phyloP scores from a whole-genome alignment of 1,139 yeast species.

The Hanseniaspora uvarum region DNA sequence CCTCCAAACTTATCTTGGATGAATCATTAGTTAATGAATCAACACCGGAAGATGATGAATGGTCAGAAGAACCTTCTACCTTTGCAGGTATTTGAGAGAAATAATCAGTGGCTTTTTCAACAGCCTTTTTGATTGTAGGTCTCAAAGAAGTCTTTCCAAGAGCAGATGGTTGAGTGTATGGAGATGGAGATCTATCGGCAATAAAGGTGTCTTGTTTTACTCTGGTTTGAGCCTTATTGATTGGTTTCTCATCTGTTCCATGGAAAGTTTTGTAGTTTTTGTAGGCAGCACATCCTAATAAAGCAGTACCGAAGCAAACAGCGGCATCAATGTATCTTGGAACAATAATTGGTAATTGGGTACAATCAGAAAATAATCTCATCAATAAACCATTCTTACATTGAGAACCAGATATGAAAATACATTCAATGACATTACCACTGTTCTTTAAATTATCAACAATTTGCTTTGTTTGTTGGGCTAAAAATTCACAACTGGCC shows the following conservation, averaged over 20 bases:
- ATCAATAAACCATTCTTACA: slow-evolving; percentile 83
- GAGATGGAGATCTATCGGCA: slow-evolving; percentile 38
- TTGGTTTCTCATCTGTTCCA: background rate
- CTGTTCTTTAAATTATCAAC: slow-evolving; percentile 69
- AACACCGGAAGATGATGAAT: slow-evolving; percentile 33
- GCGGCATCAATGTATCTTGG: slow-evolving; percentile 95
- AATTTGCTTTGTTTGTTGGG: slow-evolving; percentile 93
- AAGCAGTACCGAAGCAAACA: slow-evolving; percentile 89
- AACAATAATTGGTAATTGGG: slow-evolving; percentile 82
- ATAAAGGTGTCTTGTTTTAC: slow-evolving; percentile 17
- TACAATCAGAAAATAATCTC: slow-evolving; percentile 83
- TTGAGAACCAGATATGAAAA: slow-evolving; percentile 94
- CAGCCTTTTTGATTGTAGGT: slow-evolving; percentile 37
- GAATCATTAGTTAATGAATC: slow-evolving; percentile 36
- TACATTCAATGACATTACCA: slow-evolving; percentile 67
- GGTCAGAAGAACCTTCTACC: slow-evolving; percentile 21
- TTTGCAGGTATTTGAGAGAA: background rate
- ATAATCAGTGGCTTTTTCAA: slow-evolving; percentile 21
- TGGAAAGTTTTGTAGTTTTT: slow-evolving; percentile 21
- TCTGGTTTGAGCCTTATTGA: slow-evolving; percentile 11
- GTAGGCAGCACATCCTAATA: slow-evolving; percentile 81
- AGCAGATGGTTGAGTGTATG: slow-evolving; percentile 67
- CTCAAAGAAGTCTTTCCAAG: slow-evolving; percentile 51
- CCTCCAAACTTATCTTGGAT: slow-evolving; percentile 25
- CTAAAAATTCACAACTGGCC: slow-evolving; percentile 94